Evolutionary conservation across 1,284 basidiomycete genomes (phyloP), one percentile per base, ranked within the genome.

Genomic region (Hymenochaete sp.): DNA sequence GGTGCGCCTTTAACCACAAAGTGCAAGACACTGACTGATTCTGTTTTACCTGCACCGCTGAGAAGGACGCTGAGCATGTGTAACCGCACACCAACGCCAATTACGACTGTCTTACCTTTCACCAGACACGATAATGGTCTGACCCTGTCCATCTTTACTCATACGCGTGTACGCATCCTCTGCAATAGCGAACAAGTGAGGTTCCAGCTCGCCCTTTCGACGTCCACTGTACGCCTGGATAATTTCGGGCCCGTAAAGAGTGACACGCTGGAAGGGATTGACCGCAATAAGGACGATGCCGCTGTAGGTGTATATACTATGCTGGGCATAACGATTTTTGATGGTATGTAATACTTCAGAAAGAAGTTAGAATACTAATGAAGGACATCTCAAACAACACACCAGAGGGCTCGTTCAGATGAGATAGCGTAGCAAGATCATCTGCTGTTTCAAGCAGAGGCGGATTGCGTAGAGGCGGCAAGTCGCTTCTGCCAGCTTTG

Each of bases 91-190:
- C 14, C 14, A 35, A 19, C 32, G 5, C 16, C 45, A 18, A 3
- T 39, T 26, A 47, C 19, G 43, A 45, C 29, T 3, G 24, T 64
- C 72, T 54, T 59, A 93, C 90, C 90, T 95, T 68, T 99, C 96
- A 58, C 96, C 96, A 42, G 91, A 95, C 51, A 99, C 96, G 54
- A 99, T 97, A 60, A 99, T 98, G 4, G 96, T 99, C 67, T 99
- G 96, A 53, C 97, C 95, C 59, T 82, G 87, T 29, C 82, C 80
- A 56, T 98, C 93, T 59, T 86, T 87, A 48, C 90, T 81, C 96
- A 98, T 98, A 50, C 90, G 91, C 32, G 93, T 93, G 63, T 98
- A 92, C 51, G 96, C 96, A 70, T 98, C 96, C 64, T 99, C 96
- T 10, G 96, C 96, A 56, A 99, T 98, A 21, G 96, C 96, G 64